phyloP scores from a whole-genome alignment of 2,329 filamentous ascomycete species.

The Plenodomus biglobosus region DNA sequence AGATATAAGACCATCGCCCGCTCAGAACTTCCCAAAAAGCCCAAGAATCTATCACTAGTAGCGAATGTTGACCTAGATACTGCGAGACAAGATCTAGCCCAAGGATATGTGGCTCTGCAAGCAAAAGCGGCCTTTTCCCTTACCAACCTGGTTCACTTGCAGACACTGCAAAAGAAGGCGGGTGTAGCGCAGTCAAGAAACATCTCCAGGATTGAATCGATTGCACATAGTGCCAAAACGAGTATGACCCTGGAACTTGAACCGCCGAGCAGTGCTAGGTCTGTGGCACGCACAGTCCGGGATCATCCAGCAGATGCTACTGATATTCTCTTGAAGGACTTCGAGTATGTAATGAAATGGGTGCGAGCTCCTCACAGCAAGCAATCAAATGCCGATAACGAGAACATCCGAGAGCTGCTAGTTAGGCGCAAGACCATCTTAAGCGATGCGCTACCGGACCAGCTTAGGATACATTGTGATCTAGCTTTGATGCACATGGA shows the following conservation, averaged over 20 bases:
- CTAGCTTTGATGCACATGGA: constrained; percentile 42
- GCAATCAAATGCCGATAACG: constrained; percentile 14
- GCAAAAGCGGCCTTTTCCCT: constrained; percentile 25
- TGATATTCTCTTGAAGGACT: constrained; percentile 23
- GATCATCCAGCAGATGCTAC: constrained; percentile 22
- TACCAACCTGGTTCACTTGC: constrained; percentile 28
- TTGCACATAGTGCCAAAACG: constrained; percentile 15
- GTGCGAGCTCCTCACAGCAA: constrained; percentile 18
- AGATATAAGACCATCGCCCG: constrained; percentile 10
- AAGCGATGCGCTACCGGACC: constrained; percentile 27
- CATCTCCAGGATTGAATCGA: constrained; percentile 19
- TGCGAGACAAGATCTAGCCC: constrained; percentile 24
- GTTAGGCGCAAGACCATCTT: constrained; percentile 31
- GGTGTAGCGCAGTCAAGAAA: constrained; percentile 20
- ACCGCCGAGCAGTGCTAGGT: constrained; percentile 22
- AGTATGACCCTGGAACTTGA: neutral
- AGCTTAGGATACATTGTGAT: constrained; percentile 29
- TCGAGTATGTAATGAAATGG: constrained; percentile 31
- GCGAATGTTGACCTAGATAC: constrained; percentile 22
- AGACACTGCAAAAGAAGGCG: constrained; percentile 30
- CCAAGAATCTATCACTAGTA: constrained; percentile 3
- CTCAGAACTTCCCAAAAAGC: constrained; percentile 3
- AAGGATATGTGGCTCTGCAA: constrained; percentile 30
- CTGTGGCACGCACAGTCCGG: constrained; percentile 27
- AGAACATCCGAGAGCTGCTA: constrained; percentile 29